These are phyloP conservation scores for Hymenoscyphus scutula DNA, from an alignment of 2,329 filamentous ascomycete species.

Conservation along the genomic window DNA sequence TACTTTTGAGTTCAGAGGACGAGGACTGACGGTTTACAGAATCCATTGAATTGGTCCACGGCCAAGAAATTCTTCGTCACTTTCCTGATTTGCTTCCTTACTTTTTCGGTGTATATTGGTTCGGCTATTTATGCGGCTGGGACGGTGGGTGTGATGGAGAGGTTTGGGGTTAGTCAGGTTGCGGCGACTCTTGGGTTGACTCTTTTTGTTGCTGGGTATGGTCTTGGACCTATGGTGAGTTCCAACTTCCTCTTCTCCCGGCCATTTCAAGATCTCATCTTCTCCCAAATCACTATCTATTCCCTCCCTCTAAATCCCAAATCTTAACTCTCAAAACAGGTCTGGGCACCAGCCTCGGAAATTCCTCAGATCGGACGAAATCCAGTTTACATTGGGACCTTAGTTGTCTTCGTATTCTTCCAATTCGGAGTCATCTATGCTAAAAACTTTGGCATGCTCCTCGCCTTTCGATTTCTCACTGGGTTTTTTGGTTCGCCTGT, in stretches of 20 bases:
- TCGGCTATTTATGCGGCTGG: conserved; percentile 46
- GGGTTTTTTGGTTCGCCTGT: conserved; percentile 12
- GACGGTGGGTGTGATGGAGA: conserved; percentile 40
- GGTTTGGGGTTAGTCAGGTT: conserved; percentile 51
- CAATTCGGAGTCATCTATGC: conserved; percentile 40
- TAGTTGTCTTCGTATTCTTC: conserved; percentile 53
- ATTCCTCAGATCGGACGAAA: conserved; percentile 66
- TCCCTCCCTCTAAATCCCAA: no score
- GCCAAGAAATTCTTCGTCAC: conserved; percentile 43
- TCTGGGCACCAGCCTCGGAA: conserved; percentile 66
- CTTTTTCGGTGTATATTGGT: conserved; percentile 54
- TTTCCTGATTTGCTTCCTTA: conserved; percentile 49
- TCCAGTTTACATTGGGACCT: conserved; percentile 63
- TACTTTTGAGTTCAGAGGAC: no score
- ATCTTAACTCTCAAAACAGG: no score
- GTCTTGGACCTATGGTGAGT: conserved; percentile 53
- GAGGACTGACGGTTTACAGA: conserved; percentile 26
- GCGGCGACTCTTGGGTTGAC: conserved; percentile 55
- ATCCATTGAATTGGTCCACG: conserved; percentile 52
- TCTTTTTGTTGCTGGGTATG: conserved; percentile 61
- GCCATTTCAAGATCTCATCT: no score
- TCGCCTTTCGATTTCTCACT: conserved; percentile 25
- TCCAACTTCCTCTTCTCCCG: neutral
- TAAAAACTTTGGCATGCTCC: conserved; percentile 46
- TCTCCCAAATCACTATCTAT: neutral